phyloP scores from a whole-genome alignment of 1,284 basidiomycete genomes.

The Cutaneotrichosporon cavernicola region DNA sequence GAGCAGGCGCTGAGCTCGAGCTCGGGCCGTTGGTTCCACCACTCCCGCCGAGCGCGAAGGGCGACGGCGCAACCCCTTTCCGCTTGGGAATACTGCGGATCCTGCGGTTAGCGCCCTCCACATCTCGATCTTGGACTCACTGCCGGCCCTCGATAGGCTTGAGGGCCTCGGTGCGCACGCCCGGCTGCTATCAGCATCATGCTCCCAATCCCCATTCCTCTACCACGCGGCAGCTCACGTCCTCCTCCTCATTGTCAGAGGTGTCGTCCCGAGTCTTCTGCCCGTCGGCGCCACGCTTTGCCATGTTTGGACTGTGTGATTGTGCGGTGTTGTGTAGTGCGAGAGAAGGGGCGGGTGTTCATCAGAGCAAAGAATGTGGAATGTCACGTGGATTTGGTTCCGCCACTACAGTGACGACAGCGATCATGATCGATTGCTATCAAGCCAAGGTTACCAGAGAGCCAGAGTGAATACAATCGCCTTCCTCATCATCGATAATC shows the following conservation, averaged over 20 bases:
- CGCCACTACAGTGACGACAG: conserved; percentile 9
- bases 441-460: not conserved
- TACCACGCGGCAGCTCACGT: conserved; percentile 36
- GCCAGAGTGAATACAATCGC: no score
- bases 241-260: conserved; percentile 48
- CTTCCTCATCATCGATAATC: no score
- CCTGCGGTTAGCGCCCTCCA: conserved; percentile 30
- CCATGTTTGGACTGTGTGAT: conserved; percentile 35
- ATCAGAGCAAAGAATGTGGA: conserved; percentile 5
- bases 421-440: not conserved
- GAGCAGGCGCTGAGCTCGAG: conserved; percentile 14
- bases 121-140: conserved; percentile 29
- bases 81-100: conserved; percentile 54
- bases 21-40: conserved; percentile 4
- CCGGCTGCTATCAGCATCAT: conserved; percentile 30
- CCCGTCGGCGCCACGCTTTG: conserved; percentile 71
- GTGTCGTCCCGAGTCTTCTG: conserved; percentile 66
- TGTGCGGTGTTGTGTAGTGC: not conserved
- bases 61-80: conserved; percentile 29
- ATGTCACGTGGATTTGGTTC: conserved; percentile 6
- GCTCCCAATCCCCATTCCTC: not conserved
- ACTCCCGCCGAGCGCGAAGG: conserved; percentile 17
- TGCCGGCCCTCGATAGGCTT: conserved; percentile 42
- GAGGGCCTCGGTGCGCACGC: conserved; percentile 35
- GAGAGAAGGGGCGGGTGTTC: not conserved